phyloP scores from a whole-genome alignment of 2,329 filamentous ascomycete species.

The Apiospora saccharicola region DNA sequence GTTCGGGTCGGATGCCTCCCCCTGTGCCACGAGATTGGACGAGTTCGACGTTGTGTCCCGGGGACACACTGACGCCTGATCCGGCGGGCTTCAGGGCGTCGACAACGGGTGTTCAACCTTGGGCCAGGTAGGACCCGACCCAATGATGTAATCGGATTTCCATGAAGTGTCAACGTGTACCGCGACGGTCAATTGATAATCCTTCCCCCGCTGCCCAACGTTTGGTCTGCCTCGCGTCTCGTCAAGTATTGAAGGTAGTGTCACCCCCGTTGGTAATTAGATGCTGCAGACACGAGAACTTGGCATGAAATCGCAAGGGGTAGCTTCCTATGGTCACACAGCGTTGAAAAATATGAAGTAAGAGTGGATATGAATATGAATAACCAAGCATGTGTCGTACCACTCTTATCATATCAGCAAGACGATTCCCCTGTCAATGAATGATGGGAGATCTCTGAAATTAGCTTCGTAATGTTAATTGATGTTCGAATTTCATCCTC shows the following conservation, averaged over 20 bases:
- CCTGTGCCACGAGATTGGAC: slow-evolving; percentile 5
- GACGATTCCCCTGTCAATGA: background rate
- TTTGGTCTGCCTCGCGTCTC: no score
- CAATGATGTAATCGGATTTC: background rate
- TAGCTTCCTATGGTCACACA: background rate
- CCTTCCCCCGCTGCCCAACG: background rate
- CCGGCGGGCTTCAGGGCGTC: background rate
- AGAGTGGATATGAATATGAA: background rate
- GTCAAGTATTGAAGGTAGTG: no score
- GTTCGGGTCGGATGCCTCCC: background rate
- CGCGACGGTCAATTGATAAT: background rate
- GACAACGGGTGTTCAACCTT: background rate
- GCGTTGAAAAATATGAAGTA: background rate
- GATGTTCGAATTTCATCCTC: no score
- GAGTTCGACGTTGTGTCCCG: background rate
- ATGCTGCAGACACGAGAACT: background rate
- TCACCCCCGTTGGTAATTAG: background rate
- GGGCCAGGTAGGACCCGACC: background rate
- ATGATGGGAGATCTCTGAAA: no score
- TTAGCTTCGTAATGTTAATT: no score
- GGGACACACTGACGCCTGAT: background rate
- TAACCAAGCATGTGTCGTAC: background rate
- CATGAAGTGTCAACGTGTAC: background rate
- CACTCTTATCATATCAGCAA: background rate
- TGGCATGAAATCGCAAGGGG: background rate